Evolutionary conservation across 768 basidiomycete genomes (phyloP).

Genomic region (Ramaria sp.): DNA sequence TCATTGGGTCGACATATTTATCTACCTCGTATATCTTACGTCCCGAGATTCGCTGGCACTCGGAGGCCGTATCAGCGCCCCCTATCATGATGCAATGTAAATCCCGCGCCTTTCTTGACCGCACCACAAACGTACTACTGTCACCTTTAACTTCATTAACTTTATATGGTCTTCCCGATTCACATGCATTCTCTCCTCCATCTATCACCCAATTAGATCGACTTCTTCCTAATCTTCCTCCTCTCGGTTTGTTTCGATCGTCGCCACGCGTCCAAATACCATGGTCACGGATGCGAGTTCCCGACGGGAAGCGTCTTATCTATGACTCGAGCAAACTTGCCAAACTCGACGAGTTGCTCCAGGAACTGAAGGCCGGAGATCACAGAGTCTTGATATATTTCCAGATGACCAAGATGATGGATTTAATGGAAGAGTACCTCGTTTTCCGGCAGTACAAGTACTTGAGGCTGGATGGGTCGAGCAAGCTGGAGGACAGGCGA

Average conservation of each 20-base stretch:
- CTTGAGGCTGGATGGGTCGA: conserved; percentile 83
- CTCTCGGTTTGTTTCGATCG: conserved; percentile 52
- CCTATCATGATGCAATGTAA: conserved; percentile 62
- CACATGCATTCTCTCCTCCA: conserved; percentile 45
- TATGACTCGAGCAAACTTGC: conserved; percentile 96
- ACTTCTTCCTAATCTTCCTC: conserved; percentile 48
- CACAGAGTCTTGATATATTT: conserved; percentile 95
- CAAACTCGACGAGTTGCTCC: conserved; percentile 76
- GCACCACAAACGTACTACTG: conserved; percentile 45
- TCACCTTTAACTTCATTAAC: conserved; percentile 67
- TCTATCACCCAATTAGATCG: conserved; percentile 36
- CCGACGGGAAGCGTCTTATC: conserved; percentile 88
- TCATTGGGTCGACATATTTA: conserved; percentile 58
- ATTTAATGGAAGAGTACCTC: conserved; percentile 96
- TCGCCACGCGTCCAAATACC: conserved; percentile 72
- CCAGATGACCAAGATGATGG: conserved; percentile 99
- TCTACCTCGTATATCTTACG: conserved; percentile 72
- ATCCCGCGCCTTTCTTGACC: conserved; percentile 71
- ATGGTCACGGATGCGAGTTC: conserved; percentile 77
- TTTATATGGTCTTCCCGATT: conserved; percentile 73
- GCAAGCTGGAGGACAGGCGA: conserved; percentile 88
- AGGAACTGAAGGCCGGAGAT: conserved; percentile 84
- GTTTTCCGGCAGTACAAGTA: conserved; percentile 97
- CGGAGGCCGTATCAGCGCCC: conserved; percentile 80
- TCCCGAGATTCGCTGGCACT: conserved; percentile 70